Evolutionary conservation across 345 rosid genomes (phyloP), one percentile per base, ranked within the genome.

Genomic region (Lumnitzera racemosa): DNA sequence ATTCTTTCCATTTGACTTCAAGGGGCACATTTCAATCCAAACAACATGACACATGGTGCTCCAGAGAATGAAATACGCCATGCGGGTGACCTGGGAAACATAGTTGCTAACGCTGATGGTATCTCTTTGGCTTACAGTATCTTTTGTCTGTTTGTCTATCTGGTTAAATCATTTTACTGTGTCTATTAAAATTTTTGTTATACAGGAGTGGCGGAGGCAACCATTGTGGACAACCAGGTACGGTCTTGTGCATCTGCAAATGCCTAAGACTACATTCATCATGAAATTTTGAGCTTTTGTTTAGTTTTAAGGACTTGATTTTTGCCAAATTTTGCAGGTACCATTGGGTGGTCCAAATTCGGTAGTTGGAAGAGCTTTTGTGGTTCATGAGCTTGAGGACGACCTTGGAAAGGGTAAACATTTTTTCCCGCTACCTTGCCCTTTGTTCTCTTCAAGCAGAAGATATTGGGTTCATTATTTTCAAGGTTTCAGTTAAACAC

Each of bases 61-160:
- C 99, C 99, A 63, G 79, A 74, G 63, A 97, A 94, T 51, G 78
- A 94, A 83, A 57, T 78, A 77, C 91, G 99, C 64, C 99, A 90
- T 86, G 99, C 95, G 91, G 99, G 99, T 57, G 99, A 94, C 99
- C 95, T 94, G 99, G 99, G 99, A 90, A 94, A 94, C 96, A 82
- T 94, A 77, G 55, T 63, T 81, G 99, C 97, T 76, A 81, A 83
- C 24, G 95, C 91, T 24, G 83, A 89, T 62, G 99, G 99, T 92
- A 80, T 29, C 47, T 23, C 61, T 36, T 36, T 36, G 43, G 43
- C 43, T 36, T 23, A 15, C 67, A 27, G 2, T 13, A 53, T 62
- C 76, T 24, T 46, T 1, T 31, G 25, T 15, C 9, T 61, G 51
- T 62, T 36, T 36, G 43, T 36, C 43, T 36, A 36, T 36, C 10